phyloP scores from a whole-genome alignment of 1,284 basidiomycete genomes.

The Ceratobasidium sp. region DNA sequence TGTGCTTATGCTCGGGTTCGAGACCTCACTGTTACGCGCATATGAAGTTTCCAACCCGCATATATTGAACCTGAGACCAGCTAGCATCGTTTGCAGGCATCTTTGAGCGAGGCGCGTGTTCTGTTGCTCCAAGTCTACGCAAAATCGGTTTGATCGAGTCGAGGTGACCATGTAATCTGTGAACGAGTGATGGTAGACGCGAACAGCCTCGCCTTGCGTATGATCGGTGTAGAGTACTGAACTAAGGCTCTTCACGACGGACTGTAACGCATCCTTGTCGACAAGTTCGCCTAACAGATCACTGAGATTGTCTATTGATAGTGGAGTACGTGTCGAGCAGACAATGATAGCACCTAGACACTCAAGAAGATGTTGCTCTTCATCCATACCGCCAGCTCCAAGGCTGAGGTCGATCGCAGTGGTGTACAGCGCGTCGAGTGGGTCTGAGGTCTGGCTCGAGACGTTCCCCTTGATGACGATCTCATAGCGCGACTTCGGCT shows the following conservation, averaged over 20 bases:
- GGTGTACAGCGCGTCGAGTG: not conserved
- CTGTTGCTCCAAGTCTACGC: not conserved
- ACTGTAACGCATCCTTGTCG: not conserved
- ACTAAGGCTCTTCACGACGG: slow-evolving; percentile 14
- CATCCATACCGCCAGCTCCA: not conserved
- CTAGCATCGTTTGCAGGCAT: slow-evolving; percentile 15
- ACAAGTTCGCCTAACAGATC: not conserved
- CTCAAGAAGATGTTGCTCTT: not conserved
- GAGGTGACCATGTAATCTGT: slow-evolving; percentile 19
- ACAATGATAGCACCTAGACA: slow-evolving; percentile 3
- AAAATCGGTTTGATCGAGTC: not conserved
- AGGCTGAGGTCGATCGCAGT: slow-evolving; percentile 4
- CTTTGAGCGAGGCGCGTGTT: slow-evolving; percentile 6
- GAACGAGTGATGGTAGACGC: slow-evolving; percentile 40
- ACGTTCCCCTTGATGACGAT: not conserved
- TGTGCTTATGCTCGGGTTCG: not conserved
- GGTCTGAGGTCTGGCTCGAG: not conserved
- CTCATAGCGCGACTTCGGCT: not conserved
- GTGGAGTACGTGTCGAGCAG: slow-evolving; percentile 8
- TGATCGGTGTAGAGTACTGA: slow-evolving; percentile 25
- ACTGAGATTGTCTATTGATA: not conserved
- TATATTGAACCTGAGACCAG: slow-evolving; percentile 14
- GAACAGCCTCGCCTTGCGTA: not conserved
- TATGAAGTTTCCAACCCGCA: slow-evolving; percentile 17
- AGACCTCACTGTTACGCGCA: slow-evolving; percentile 24